phyloP scores from a whole-genome alignment of 345 rosid species.

The Corchorus olitorius region DNA sequence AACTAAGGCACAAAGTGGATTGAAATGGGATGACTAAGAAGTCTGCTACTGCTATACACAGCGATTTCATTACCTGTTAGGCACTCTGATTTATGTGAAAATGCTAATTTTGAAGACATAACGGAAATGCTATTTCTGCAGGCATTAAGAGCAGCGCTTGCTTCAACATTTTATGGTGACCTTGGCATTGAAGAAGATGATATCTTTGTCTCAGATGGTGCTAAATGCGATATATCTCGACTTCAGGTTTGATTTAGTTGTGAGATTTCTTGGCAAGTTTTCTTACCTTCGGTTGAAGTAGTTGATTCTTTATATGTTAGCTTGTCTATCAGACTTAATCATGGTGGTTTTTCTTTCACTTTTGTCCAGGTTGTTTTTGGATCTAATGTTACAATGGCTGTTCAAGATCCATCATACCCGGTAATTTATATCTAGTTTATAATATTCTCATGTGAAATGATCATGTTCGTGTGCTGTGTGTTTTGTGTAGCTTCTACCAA shows the following conservation, averaged over 20 bases:
- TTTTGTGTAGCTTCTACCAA: neutral
- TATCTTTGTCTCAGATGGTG: slow-evolving; percentile 98
- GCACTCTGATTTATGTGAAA: neutral
- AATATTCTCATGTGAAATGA: neutral
- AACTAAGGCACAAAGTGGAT: neutral
- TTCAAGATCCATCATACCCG: slow-evolving; percentile 99
- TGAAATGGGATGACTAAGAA: neutral
- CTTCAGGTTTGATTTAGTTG: slow-evolving; percentile 67
- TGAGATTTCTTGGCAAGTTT: neutral
- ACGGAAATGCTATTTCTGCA: slow-evolving; percentile 36
- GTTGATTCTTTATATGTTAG: neutral
- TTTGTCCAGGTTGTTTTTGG: slow-evolving; percentile 77
- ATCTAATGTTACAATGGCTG: slow-evolving; percentile 75
- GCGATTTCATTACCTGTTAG: neutral
- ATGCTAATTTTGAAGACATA: slow-evolving; percentile 10
- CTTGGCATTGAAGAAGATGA: slow-evolving; percentile 87
- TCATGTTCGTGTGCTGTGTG: neutral
- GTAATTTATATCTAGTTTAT: slow-evolving; percentile 38
- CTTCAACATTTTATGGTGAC: slow-evolving; percentile 64
- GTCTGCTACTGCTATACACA: neutral
- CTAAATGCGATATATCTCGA: slow-evolving; percentile 94
- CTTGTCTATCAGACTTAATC: slow-evolving; percentile 8
- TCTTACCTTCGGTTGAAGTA: neutral
- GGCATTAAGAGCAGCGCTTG: slow-evolving; percentile 83
- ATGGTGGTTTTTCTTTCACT: slow-evolving; percentile 14